Percentiles rank a stretch among this genome's conserved stretches.
Conservation (phyloP, 208 protist genomes). For the Porcisia deanei region DNA sequence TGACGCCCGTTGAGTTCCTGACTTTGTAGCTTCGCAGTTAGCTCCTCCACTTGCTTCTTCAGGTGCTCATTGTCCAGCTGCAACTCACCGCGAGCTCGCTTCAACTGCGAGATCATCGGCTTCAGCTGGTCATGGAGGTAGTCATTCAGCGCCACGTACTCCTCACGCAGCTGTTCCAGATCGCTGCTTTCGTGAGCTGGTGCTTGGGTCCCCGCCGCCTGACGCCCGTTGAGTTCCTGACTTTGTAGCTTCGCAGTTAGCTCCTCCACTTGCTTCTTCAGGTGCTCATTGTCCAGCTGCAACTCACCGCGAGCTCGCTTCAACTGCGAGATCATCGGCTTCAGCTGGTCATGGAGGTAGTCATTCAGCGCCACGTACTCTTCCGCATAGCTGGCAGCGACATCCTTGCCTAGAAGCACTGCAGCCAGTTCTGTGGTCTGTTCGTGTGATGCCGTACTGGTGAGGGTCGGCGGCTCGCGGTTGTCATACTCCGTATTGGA, state of each 20-base stretch:
- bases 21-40: slow-evolving; percentile 15
- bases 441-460: slow-evolving; percentile 8
- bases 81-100: slow-evolving; percentile 29
- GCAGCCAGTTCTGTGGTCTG: slow-evolving; percentile 15
- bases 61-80: slow-evolving; percentile 5
- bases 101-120: slow-evolving; percentile 14
- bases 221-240: slow-evolving; percentile 28
- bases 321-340: slow-evolving; percentile 15
- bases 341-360: slow-evolving; percentile 18
- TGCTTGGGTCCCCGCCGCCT: slow-evolving; percentile 22
- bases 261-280: slow-evolving; percentile 15
- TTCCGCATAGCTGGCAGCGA: slow-evolving; percentile 1
- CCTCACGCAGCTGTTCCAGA: not conserved
- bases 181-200: slow-evolving; percentile 5
- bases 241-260: slow-evolving; percentile 16
- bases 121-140: slow-evolving; percentile 23
- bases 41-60: slow-evolving; percentile 5
- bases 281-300: slow-evolving; percentile 25
- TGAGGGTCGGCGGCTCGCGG: slow-evolving; percentile 2
- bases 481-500: not conserved
- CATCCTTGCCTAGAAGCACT: slow-evolving; percentile 14
- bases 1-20: slow-evolving; percentile 32
- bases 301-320: slow-evolving; percentile 33
- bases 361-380: slow-evolving; percentile 8
- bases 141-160: slow-evolving; percentile 3